Percentiles rank a stretch among this genome's conserved stretches.
Evolutionary conservation across 495 filamentous ascomycete genomes (phyloP).

Genomic region (Penicillium flavigenum): DNA sequence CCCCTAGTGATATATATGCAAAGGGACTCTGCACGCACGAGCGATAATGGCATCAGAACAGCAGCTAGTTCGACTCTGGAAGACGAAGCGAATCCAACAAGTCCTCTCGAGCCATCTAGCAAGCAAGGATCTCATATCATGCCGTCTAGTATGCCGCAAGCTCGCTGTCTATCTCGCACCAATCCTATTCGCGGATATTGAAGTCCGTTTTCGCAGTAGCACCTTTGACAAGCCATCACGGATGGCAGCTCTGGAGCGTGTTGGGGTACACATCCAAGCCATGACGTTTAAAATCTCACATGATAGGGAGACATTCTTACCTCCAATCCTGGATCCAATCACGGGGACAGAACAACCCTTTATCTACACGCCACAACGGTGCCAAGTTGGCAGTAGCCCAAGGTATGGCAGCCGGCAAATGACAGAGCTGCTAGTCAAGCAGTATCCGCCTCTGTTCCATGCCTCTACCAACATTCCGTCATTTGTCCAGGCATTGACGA

Average conservation of each 20-base stretch:
- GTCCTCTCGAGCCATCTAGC: constrained; percentile 39
- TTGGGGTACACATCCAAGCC: constrained; percentile 69
- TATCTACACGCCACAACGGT: constrained; percentile 66
- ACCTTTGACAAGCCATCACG: constrained; percentile 67
- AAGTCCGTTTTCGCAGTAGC: constrained; percentile 59
- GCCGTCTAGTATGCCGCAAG: constrained; percentile 54
- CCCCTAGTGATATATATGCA: not conserved
- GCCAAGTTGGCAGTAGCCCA: constrained; percentile 43
- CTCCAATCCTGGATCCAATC: constrained; percentile 67
- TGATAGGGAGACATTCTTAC: constrained; percentile 67
- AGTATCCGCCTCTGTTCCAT: constrained; percentile 80
- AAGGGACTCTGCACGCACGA: not conserved
- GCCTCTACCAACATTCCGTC: constrained; percentile 78
- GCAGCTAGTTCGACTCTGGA: constrained; percentile 50
- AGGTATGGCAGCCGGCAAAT: constrained; percentile 67
- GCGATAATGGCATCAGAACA: not conserved
- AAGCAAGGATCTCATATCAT: constrained; percentile 42
- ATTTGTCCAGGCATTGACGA: constrained; percentile 67
- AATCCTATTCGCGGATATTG: constrained; percentile 50
- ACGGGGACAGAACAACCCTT: constrained; percentile 72
- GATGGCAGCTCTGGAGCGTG: constrained; percentile 65
- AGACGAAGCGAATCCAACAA: constrained; percentile 44
- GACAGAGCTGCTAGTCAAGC: constrained; percentile 69
- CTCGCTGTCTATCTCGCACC: constrained; percentile 48
- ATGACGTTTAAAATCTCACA: constrained; percentile 71